phyloP scores from a whole-genome alignment of 2,329 filamentous ascomycete genomes.

The Aspergillus sp. region DNA sequence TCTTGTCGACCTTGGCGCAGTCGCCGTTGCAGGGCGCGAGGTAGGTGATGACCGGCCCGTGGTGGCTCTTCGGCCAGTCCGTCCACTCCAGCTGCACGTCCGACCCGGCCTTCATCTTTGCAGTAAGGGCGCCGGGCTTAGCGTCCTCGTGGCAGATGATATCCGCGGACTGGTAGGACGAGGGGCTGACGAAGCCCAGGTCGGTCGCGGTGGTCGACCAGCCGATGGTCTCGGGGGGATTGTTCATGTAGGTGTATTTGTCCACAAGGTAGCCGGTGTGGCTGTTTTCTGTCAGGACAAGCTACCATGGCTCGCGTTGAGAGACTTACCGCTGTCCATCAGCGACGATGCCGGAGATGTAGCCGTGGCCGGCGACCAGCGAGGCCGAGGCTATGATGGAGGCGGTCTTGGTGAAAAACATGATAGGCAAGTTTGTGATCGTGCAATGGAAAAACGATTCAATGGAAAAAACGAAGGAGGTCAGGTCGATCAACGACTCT shows the following conservation, averaged over 20 bases:
- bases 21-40: slow-evolving; percentile 51
- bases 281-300: not conserved
- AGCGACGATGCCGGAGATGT: slow-evolving; percentile 21
- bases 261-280: slow-evolving; percentile 34
- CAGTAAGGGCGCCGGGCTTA: slow-evolving; percentile 42
- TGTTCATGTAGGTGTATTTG: slow-evolving; percentile 24
- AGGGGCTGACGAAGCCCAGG: slow-evolving; percentile 44
- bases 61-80: slow-evolving; percentile 56
- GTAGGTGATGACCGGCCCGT: slow-evolving; percentile 57
- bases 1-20: slow-evolving; percentile 47
- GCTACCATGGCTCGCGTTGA: not conserved
- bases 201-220: slow-evolving; percentile 47
- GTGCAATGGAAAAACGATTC: not conserved
- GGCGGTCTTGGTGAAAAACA: slow-evolving; percentile 19
- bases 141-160: slow-evolving; percentile 56
- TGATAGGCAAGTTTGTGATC: slow-evolving; percentile 7
- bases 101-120: slow-evolving; percentile 52
- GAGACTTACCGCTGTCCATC: slow-evolving; percentile 17
- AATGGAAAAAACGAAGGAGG: slow-evolving; percentile 3
- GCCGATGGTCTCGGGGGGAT: slow-evolving; percentile 40
- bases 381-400: slow-evolving; percentile 19
- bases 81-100: slow-evolving; percentile 54
- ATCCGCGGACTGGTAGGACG: slow-evolving; percentile 39
- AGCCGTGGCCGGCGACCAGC: slow-evolving; percentile 27
- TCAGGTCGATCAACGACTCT: slow-evolving; percentile 6